Conservation (phyloP, 345 rosid species). For the Gossypium stocksii region DNA sequence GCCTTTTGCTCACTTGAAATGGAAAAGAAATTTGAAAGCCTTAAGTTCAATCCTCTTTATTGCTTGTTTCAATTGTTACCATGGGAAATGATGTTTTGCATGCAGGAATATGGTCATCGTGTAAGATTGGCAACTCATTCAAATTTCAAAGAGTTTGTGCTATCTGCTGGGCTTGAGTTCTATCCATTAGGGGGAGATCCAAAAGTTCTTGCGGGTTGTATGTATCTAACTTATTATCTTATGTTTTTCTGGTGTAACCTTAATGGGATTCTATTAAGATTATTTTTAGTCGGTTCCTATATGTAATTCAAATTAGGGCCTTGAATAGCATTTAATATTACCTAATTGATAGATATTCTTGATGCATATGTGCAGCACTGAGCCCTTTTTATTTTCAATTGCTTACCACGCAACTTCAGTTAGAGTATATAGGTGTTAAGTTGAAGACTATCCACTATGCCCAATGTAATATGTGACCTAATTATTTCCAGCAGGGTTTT, state of each 20-base stretch:
- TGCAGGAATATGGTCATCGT: conserved; percentile 99
- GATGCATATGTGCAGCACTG: background rate
- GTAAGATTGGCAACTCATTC: conserved; percentile 99
- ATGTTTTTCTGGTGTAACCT: conserved; percentile 1
- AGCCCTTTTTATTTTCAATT: background rate
- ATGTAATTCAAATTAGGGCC: background rate
- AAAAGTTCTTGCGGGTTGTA: conserved; percentile 93
- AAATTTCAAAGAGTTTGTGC: conserved; percentile 95
- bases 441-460: background rate
- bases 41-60: background rate
- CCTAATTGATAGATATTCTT: background rate
- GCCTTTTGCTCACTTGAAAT: background rate
- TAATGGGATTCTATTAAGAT: background rate
- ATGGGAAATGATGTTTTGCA: conserved; percentile 3
- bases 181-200: conserved; percentile 98
- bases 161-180: conserved; percentile 97
- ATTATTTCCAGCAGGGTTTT: background rate
- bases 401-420: background rate
- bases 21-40: background rate
- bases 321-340: background rate
- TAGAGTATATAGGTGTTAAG: background rate
- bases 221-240: conserved; percentile 36
- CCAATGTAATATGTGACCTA: background rate
- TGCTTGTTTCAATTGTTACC: background rate
- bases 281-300: conserved; percentile 9